phyloP scores from a whole-genome alignment of 805 yeast species.

The Ogataea nitratoaversa region DNA sequence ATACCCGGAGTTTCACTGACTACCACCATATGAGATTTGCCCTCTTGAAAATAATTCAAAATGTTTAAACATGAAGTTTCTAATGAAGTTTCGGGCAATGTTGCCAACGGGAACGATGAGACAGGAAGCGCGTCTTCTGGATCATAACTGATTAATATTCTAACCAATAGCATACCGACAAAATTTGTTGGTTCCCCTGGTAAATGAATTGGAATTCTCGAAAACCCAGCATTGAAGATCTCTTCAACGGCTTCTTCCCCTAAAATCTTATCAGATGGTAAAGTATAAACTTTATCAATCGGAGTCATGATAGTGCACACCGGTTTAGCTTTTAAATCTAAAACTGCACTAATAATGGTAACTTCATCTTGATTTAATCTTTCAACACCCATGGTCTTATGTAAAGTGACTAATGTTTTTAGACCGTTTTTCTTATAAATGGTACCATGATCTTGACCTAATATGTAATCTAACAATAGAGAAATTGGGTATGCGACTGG shows the following conservation, averaged over 20 bases:
- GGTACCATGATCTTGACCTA: constrained; percentile 97
- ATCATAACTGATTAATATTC: constrained; percentile 90
- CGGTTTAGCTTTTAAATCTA: constrained; percentile 88
- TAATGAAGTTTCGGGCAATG: constrained; percentile 89
- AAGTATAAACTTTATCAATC: constrained; percentile 79
- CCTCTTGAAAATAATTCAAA: constrained; percentile 94
- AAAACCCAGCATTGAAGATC: constrained; percentile 89
- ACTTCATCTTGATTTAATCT: constrained; percentile 92
- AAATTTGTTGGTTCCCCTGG: constrained; percentile 88
- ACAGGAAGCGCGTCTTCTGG: constrained; percentile 95
- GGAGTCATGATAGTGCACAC: constrained; percentile 93
- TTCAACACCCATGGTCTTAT: constrained; percentile 93
- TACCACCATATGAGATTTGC: constrained; percentile 95
- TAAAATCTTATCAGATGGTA: constrained; percentile 76
- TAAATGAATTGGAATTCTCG: constrained; percentile 88
- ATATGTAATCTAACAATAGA: constrained; percentile 65
- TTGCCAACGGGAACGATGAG: constrained; percentile 90
- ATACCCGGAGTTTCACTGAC: constrained; percentile 85
- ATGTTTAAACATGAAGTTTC: constrained; percentile 92
- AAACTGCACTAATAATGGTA: constrained; percentile 88
- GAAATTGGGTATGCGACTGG: constrained; percentile 94
- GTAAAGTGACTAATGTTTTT: constrained; percentile 89
- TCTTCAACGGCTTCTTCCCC: constrained; percentile 84
- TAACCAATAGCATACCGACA: constrained; percentile 90
- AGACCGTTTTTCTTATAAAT: constrained; percentile 89